phyloP scores from a whole-genome alignment of 2,329 filamentous ascomycete genomes.

The Epicoccum sorghinum region DNA sequence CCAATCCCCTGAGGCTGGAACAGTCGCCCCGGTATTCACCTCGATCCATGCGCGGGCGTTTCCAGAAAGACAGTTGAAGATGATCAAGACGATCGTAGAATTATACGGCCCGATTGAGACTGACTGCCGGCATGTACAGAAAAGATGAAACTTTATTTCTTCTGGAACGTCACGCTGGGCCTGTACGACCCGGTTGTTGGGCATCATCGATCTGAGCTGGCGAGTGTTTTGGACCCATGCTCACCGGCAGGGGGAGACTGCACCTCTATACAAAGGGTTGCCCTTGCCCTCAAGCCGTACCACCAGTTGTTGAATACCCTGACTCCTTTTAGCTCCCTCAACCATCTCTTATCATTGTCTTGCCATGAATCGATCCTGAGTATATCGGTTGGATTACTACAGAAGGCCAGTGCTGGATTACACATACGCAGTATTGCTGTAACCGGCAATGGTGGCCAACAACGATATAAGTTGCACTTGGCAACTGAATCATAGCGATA shows the following conservation, averaged over 20 bases:
- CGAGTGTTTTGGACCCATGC: background rate
- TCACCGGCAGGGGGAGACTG: background rate
- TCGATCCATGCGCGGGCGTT: background rate
- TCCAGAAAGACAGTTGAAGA: background rate
- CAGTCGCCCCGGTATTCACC: background rate
- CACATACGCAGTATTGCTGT: background rate
- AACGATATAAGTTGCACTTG: background rate
- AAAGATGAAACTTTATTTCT: background rate
- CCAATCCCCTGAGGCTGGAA: no score
- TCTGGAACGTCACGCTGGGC: background rate
- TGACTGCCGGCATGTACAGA: slow-evolving; percentile 5
- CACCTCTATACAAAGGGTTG: background rate
- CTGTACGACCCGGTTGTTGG: background rate
- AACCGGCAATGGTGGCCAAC: background rate
- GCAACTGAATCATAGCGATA: background rate
- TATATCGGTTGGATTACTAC: background rate
- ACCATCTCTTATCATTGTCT: background rate
- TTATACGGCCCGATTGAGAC: slow-evolving; percentile 3
- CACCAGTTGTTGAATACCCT: background rate
- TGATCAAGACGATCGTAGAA: background rate
- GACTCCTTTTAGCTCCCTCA: background rate
- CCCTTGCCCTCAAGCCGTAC: background rate
- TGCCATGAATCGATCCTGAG: background rate
- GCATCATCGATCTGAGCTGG: background rate
- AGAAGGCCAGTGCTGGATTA: background rate